These are phyloP conservation scores for Rhodotorula mucilaginosa DNA, from an alignment of 1,284 basidiomycete genomes.

Conservation along the genomic window DNA sequence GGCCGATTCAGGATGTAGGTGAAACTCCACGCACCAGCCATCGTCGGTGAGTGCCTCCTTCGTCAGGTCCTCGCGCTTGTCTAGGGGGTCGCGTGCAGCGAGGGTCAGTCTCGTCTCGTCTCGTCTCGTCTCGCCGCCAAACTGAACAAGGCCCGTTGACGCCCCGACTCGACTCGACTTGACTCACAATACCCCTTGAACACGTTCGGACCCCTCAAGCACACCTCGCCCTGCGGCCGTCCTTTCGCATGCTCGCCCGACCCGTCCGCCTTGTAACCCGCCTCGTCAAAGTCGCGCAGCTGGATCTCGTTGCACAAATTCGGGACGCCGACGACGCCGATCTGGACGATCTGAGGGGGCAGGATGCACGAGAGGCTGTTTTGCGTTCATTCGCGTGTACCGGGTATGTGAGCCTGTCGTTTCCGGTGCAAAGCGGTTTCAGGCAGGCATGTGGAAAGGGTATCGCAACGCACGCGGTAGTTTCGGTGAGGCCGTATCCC, in stretches of 20 bases:
- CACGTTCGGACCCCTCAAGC: conserved; percentile 68
- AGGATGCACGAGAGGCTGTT: conserved; percentile 47
- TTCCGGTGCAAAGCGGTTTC: no score
- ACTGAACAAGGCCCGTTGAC: no score
- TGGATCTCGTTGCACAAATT: conserved; percentile 84
- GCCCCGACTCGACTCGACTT: no score
- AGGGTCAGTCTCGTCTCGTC: no score
- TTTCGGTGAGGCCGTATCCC: conserved; percentile 58
- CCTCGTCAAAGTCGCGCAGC: conserved; percentile 59
- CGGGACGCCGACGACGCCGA: conserved; percentile 74
- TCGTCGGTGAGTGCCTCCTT: conserved; percentile 77
- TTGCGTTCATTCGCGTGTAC: neutral
- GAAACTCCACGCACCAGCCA: conserved; percentile 58
- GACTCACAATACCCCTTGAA: conserved; percentile 53
- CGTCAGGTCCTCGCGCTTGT: conserved; percentile 84
- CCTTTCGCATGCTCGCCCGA: conserved; percentile 53
- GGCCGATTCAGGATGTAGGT: no score
- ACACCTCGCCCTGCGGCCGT: conserved; percentile 73
- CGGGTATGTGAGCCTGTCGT: no score
- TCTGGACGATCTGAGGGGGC: conserved; percentile 73
- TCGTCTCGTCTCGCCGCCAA: no score
- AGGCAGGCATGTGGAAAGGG: no score
- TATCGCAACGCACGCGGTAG: conserved; percentile 5
- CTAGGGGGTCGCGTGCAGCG: neutral
- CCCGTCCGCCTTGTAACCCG: conserved; percentile 63